phyloP scores from a whole-genome alignment of 192 early-diverging fungal genomes.

The Mortierella antarctica region DNA sequence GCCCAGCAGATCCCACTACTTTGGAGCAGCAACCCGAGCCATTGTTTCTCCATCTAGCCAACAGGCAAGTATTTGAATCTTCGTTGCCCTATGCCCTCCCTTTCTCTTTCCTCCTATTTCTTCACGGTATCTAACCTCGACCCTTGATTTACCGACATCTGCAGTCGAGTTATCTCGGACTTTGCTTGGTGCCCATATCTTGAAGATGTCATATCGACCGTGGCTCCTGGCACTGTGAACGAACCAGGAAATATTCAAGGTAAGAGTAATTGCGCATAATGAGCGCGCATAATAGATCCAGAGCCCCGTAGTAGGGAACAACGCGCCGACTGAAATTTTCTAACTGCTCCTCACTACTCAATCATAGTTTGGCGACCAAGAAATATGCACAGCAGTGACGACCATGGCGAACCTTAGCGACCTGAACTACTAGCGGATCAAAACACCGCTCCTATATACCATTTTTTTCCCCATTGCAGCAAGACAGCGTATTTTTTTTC shows the following conservation, averaged over 20 bases:
- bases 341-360: neutral
- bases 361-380: slow-evolving; percentile 20
- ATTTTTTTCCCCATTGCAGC: neutral
- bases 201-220: slow-evolving; percentile 35
- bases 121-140: neutral
- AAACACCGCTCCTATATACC: neutral
- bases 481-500: neutral
- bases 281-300: no score
- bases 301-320: no score
- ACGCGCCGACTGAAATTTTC: no score
- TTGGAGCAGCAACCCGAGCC: neutral
- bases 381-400: slow-evolving; percentile 22
- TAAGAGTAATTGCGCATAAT: neutral
- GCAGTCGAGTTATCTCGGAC: slow-evolving; percentile 16
- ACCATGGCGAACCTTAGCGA: slow-evolving; percentile 29
- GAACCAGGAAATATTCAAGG: slow-evolving; percentile 37
- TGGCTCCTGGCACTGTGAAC: slow-evolving; percentile 8
- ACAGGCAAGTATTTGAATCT: slow-evolving; percentile 1
- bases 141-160: neutral
- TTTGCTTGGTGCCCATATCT: slow-evolving; percentile 37
- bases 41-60: slow-evolving; percentile 20
- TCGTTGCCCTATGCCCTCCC: neutral
- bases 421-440: neutral
- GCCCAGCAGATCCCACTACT: neutral
- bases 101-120: neutral